These are phyloP conservation scores for Aureobasidium musti DNA, from an alignment of 2,329 filamentous ascomycete species.

Conservation along the genomic window DNA sequence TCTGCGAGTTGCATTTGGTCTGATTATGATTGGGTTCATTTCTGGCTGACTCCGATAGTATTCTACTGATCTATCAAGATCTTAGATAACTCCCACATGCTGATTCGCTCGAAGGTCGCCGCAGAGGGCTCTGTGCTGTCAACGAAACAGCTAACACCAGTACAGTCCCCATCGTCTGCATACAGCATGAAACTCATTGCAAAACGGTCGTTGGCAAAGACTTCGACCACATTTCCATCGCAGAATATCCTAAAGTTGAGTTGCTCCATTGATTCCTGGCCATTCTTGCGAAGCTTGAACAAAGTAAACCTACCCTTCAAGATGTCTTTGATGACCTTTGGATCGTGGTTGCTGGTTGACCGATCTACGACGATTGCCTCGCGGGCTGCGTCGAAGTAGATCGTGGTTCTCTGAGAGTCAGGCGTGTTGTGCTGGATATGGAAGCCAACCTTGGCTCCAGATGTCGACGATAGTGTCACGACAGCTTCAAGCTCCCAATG, in stretches of 20 bases:
- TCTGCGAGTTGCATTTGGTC: too few relatives aligned
- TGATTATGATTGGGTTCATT: too few relatives aligned
- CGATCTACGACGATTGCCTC: constrained; percentile 15
- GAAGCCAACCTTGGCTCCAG: background rate
- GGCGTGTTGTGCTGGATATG: background rate
- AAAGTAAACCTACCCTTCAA: background rate
- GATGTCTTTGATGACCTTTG: background rate
- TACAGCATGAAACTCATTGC: constrained; percentile 13
- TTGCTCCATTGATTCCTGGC: background rate
- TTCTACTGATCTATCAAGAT: background rate
- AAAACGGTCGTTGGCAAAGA: constrained; percentile 13
- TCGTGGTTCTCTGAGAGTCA: background rate
- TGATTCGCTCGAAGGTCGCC: background rate
- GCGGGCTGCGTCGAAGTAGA: background rate
- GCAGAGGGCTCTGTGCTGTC: background rate
- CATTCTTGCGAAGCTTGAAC: background rate
- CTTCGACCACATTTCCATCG: constrained; percentile 8
- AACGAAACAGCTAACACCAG: background rate
- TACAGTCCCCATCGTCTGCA: background rate
- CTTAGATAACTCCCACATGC: background rate
- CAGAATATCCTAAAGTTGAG: background rate
- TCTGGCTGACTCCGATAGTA: too few relatives aligned
- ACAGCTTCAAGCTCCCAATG: background rate
- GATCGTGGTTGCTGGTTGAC: background rate
- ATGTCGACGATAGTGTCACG: background rate